phyloP scores from a whole-genome alignment of 257 asterid species.

The Solanum sejunctum region DNA sequence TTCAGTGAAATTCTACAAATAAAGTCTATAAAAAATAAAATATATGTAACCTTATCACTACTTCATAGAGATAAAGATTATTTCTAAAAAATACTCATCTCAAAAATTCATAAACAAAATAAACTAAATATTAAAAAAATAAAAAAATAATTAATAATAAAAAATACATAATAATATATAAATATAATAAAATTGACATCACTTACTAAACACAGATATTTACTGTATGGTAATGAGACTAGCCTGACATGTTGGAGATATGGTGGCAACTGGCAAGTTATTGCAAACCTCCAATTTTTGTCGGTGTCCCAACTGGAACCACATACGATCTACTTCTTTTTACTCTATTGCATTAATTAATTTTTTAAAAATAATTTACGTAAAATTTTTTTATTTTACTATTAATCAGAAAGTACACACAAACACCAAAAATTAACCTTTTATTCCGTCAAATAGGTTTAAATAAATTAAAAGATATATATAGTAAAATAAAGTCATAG shows the following conservation, averaged over 20 bases:
- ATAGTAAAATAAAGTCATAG: no score
- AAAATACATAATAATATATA: no score
- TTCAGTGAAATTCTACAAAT: no score
- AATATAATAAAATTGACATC: no score
- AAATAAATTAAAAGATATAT: background rate
- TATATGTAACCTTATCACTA: no score
- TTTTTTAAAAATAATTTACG: background rate
- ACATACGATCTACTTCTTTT: background rate
- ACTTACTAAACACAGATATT: no score
- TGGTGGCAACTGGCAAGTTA: background rate
- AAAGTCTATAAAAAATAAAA: rapidly evolving
- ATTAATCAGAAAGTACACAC: background rate
- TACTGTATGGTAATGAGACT: background rate
- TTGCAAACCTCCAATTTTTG: background rate
- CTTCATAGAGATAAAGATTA: no score
- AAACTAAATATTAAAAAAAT: no score
- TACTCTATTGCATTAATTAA: background rate
- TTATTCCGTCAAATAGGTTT: background rate
- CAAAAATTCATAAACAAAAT: no score
- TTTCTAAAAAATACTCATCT: no score
- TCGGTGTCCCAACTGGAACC: background rate
- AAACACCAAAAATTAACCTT: background rate
- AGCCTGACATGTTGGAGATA: background rate
- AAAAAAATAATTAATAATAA: no score
- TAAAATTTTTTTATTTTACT: background rate